A percentile compares a stretch with the other conserved stretches of the same genome.
phyloP scores from a whole-genome alignment of 2,329 filamentous ascomycete genomes.

The Beauveria sp. region DNA sequence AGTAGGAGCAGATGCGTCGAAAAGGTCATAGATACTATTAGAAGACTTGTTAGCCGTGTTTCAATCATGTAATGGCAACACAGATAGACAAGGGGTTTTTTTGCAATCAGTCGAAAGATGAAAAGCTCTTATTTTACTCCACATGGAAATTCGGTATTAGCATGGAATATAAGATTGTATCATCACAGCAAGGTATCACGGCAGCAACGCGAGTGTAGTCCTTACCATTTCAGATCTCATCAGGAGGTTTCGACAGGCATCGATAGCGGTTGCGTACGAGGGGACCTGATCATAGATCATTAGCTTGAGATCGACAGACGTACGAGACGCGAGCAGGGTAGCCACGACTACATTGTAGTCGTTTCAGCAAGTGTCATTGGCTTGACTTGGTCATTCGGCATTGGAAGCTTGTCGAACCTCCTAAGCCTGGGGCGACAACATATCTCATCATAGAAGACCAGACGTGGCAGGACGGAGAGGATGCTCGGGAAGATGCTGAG shows the following conservation, averaged over 20 bases:
- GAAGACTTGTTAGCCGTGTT: constrained; percentile 14
- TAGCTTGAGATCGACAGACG: background rate
- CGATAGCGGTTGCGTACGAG: background rate
- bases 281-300: background rate
- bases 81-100: constrained; percentile 21
- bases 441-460: constrained; percentile 33
- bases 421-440: constrained; percentile 44
- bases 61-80: constrained; percentile 14
- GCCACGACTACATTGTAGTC: constrained; percentile 3
- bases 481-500: background rate
- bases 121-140: constrained; percentile 68
- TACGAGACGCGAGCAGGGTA: background rate
- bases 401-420: constrained; percentile 38
- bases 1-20: constrained; percentile 15
- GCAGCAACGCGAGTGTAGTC: background rate
- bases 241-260: background rate
- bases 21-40: constrained; percentile 6
- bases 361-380: constrained; percentile 48
- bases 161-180: constrained; percentile 63
- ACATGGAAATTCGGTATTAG: constrained; percentile 66
- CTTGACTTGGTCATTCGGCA: constrained; percentile 46
- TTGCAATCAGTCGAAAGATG: constrained; percentile 70
- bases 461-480: background rate
- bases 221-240: constrained; percentile 22
- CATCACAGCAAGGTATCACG: constrained; percentile 44